Base-by-base conservation (phyloP, 768 basidiomycete species). In the Macrolepiota fuliginosa region DNA sequence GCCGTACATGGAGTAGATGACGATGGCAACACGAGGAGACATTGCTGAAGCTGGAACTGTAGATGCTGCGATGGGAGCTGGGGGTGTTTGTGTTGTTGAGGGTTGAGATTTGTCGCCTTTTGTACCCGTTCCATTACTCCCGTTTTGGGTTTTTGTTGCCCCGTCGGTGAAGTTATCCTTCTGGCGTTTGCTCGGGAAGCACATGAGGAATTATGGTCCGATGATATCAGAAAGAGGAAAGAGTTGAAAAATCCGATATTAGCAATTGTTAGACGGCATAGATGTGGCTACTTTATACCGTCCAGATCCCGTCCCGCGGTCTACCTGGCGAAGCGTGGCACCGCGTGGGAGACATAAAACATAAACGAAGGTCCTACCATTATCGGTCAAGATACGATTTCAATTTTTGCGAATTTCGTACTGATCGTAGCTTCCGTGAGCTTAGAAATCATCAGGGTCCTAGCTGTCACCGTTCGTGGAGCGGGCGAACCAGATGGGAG, bases 1-100 rank as follows among this genome's bases (percentile, higher is more conserved):
- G 65, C 88, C 88, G 71, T 88, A 90, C 78, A 90, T 73, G 17
- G 88, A 74, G 75, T 91, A 92, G 73, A 91, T 86, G 67, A 91
- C 62, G 67, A 91, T 89, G 54, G 88, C 88, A 64, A 90, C 73
- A 64, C 73, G 82, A 32, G 89, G 88, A 54, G 77, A 64, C 56
- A n/a, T 46, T 35, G 47, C 6, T 47, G 63, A 39, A 1, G 37
- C 17, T 15, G 59, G 59, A 37, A 54, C 52, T 24, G 61, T 49
- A 37, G 61, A 58, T 22, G 63, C 24, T 58, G 63, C 40, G 24
- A 56, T 15, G 25, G 60, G 52, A 55, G 52, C 32, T 52, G 56
- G 25, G 54, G 53, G 52, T 25, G 37, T 22, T 37, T 58, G 36
- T 39, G 52, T n/a, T 22, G 56, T 47, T 29, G 61, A 15, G 50